Conservation (phyloP, 371 early-diverging fungal genomes). For the Nosema bombycis region DNA sequence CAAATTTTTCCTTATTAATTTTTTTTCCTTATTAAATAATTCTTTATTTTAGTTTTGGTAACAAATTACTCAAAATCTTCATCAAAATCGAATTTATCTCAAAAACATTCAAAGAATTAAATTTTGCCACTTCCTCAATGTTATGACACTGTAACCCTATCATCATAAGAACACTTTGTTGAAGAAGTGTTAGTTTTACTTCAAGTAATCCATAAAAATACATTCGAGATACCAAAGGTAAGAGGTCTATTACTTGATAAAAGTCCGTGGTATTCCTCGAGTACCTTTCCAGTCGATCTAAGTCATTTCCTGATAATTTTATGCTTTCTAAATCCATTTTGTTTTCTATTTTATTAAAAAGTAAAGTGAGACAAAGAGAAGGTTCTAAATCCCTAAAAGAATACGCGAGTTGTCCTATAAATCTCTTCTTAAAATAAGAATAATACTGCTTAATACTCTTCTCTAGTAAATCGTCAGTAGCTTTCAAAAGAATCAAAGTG, state of each 20-base stretch:
- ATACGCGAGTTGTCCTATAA: constrained; percentile 20
- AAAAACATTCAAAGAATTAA: constrained; percentile 23
- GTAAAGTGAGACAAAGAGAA: constrained; percentile 17
- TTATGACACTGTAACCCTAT: constrained; percentile 33
- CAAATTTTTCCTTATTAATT: no score
- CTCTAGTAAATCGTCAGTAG: not conserved
- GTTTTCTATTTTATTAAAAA: not conserved
- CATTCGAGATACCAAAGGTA: constrained; percentile 32
- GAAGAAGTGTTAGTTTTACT: constrained; percentile 7
- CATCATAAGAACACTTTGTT: constrained; percentile 36
- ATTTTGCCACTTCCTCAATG: constrained; percentile 22
- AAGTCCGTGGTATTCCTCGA: constrained; percentile 6
- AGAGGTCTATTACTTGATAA: constrained; percentile 23
- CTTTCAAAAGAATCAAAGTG: constrained; percentile 80
- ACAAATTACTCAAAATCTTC: constrained; percentile 21
- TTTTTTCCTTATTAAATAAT: no score
- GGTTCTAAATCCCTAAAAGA: constrained; percentile 12
- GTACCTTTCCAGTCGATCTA: constrained; percentile 15
- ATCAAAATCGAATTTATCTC: constrained; percentile 23
- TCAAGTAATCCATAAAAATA: constrained; percentile 24
- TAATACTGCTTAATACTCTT: constrained; percentile 7
- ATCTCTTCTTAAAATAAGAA: constrained; percentile 29
- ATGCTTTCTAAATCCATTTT: constrained; percentile 5
- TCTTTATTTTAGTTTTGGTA: constrained; percentile 10
- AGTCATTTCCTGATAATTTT: constrained; percentile 10